Evolutionary conservation across 495 filamentous ascomycete species (phyloP), one percentile per base, ranked within the genome.

Genomic region (Aspergillus kassunensis): DNA sequence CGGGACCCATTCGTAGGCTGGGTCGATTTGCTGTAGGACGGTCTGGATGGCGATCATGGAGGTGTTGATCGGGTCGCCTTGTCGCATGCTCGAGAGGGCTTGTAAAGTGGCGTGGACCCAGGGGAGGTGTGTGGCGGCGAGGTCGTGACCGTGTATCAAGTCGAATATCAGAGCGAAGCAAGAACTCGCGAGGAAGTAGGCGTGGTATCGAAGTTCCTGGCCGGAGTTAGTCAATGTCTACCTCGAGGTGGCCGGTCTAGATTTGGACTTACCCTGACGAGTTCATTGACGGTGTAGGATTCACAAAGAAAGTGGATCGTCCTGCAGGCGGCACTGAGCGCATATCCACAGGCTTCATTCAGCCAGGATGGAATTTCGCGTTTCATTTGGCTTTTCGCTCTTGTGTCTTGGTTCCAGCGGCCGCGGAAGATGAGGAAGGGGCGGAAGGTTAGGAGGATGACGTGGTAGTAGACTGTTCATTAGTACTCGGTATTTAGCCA

Each of bases 351-450:
- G n/a, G 72, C 72, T 48, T 75, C 69, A 15, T 74, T 70, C 3
- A 75, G 53, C 72, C 72, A 75, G 12, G 62, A 39, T 2, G 72
- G 72, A 1, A 65, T 67, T 34, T 73, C 66, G 4, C 54, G 64
- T 51, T 66, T 67, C 1, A 46, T 29, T 2, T 30, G 21, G 16
- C 23, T 21, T 6, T 18, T 37, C 13, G 55, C 9, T 43, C 65
- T 62, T 47, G 57, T 62, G 29, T 67, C 64, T 6, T 66, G 61
- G 13, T 60, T 68, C 67, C 66, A 70, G 34, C 71, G 65, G 2
- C 69, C 72, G 1, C 72, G 65, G 41, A 75, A 73, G 8, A 76
- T 74, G 18, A 76, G 42, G 49, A 76, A 76, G 7, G 72, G 73
- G 0, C 73, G 66, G 45, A 71, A 75, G 1, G 73, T 76, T 2